phyloP scores from a whole-genome alignment of 192 early-diverging fungal species.

The Backusella macrospora region DNA sequence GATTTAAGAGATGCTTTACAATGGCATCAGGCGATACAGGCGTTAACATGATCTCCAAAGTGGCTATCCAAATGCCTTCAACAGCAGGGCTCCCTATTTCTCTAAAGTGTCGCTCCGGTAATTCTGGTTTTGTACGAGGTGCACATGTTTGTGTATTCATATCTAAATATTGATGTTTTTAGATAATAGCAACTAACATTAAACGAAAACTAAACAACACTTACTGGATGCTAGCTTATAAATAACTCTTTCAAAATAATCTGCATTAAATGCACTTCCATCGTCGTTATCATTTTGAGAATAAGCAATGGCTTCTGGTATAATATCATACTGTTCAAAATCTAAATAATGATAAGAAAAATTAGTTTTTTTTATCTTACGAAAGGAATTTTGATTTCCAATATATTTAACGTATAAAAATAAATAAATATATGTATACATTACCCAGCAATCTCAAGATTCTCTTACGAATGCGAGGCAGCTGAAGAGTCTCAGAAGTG shows the following conservation, averaged over 20 bases:
- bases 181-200: neutral
- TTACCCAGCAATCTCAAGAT: conserved; percentile 64
- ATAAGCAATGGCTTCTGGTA: conserved; percentile 41
- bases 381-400: too few species aligned
- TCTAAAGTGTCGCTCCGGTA: conserved; percentile 62
- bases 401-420: too few species aligned
- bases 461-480: conserved; percentile 55
- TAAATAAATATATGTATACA: too few species aligned
- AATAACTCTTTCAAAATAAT: conserved; percentile 55
- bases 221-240: conserved; percentile 53
- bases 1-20: conserved; percentile 43
- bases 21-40: conserved; percentile 46
- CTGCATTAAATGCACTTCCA: conserved; percentile 47
- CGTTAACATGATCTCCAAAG: conserved; percentile 50
- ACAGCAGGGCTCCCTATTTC: conserved; percentile 67
- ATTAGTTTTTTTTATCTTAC: neutral
- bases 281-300: conserved; percentile 31
- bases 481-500: conserved; percentile 61
- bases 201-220: neutral
- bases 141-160: conserved; percentile 57
- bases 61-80: conserved; percentile 52
- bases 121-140: conserved; percentile 44
- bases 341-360: conserved; percentile 29
- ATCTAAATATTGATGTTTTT: conserved; percentile 26
- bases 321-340: conserved; percentile 47